phyloP scores from a whole-genome alignment of 2,329 filamentous ascomycete genomes.

The Teratosphaeria viscida region DNA sequence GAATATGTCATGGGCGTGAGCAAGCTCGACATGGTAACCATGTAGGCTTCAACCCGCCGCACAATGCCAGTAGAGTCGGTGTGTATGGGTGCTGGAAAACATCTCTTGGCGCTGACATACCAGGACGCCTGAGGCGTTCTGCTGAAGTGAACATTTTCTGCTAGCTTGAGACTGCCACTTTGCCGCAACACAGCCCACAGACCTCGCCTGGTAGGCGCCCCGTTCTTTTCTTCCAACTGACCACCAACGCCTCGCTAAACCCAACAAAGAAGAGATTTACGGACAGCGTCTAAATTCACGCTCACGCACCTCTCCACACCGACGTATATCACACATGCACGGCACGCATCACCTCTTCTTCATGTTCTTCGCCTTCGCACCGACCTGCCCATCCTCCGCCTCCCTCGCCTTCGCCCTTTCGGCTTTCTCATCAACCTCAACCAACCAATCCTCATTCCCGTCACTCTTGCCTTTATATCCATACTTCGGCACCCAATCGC shows the following conservation, averaged over 20 bases:
- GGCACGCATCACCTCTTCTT: neutral
- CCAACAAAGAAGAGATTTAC: neutral
- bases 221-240: neutral
- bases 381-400: neutral
- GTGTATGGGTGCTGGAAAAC: neutral
- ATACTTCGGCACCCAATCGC: constrained; percentile 90
- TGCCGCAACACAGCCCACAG: neutral
- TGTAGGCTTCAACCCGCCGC: neutral
- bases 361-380: neutral
- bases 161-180: neutral
- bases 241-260: neutral
- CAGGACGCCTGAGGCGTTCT: neutral
- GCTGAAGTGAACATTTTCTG: neutral
- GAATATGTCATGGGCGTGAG: neutral
- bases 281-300: neutral
- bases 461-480: constrained; percentile 86
- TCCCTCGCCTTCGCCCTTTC: constrained; percentile 36
- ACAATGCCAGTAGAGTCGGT: neutral
- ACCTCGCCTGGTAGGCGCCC: neutral
- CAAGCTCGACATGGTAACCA: neutral
- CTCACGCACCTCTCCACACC: neutral
- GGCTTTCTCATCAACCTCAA: constrained; percentile 70
- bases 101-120: neutral
- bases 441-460: constrained; percentile 65
- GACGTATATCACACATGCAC: neutral